Percentiles rank a stretch among this genome's conserved stretches.
phyloP scores from a whole-genome alignment of 306 rosid species.

The Vicia sativa region DNA sequence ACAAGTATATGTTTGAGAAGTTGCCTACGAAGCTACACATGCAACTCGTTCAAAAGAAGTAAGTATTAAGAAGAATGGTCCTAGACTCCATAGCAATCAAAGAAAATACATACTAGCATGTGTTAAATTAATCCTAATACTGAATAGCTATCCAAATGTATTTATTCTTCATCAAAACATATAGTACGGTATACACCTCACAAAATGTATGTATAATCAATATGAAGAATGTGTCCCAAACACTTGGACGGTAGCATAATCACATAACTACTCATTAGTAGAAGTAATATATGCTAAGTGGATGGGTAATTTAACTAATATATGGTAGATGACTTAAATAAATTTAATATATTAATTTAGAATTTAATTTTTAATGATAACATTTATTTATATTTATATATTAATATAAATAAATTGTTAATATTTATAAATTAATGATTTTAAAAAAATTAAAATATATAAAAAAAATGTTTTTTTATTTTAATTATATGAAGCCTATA shows the following conservation, averaged over 20 bases:
- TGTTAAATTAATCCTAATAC: no score
- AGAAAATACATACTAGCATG: no score
- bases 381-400: no score
- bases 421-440: no score
- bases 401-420: no score
- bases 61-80: slow-evolving; percentile 24
- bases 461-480: not conserved
- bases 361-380: no score
- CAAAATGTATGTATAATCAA: not conserved
- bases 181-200: not conserved
- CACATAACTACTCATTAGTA: not conserved
- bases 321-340: no score
- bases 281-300: no score
- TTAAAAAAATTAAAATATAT: no score
- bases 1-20: not conserved
- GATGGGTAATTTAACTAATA: no score
- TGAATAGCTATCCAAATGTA: not conserved
- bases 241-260: not conserved
- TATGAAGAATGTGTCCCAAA: not conserved
- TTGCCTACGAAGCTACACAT: slow-evolving; percentile 30
- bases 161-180: not conserved
- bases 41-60: slow-evolving; percentile 8
- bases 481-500: not conserved
- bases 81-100: not conserved
- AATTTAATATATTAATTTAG: no score